phyloP scores from a whole-genome alignment of 331 rosid genomes.

The Rhamnella rubrinervis region DNA sequence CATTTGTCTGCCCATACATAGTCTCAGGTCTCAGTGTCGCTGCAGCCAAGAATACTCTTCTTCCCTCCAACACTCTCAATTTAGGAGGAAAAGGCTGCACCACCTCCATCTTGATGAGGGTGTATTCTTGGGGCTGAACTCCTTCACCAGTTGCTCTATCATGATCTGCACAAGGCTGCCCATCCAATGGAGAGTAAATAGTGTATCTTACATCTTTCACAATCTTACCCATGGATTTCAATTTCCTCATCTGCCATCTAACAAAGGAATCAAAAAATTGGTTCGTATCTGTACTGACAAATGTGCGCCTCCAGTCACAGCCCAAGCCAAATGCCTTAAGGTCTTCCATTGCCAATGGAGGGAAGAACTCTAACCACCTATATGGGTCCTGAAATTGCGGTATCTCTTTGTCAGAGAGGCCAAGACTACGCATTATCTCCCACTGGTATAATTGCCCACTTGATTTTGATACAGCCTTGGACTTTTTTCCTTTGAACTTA shows the following conservation, averaged over 20 bases:
- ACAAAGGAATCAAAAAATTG: slow-evolving; percentile 81
- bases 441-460: slow-evolving; percentile 76
- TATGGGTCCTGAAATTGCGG: slow-evolving; percentile 66
- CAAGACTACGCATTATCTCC: slow-evolving; percentile 89
- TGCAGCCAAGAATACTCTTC: slow-evolving; percentile 73
- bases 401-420: slow-evolving; percentile 70
- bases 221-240: slow-evolving; percentile 79
- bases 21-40: slow-evolving; percentile 95
- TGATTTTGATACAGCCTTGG: slow-evolving; percentile 71
- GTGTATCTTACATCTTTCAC: slow-evolving; percentile 86
- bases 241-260: slow-evolving; percentile 91
- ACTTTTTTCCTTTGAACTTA: slow-evolving; percentile 82
- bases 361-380: slow-evolving; percentile 77
- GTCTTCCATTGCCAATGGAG: slow-evolving; percentile 83
- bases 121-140: slow-evolving; percentile 90
- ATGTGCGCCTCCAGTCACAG: slow-evolving; percentile 94
- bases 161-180: slow-evolving; percentile 97
- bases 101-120: slow-evolving; percentile 84
- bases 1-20: slow-evolving; percentile 93
- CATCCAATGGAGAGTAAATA: slow-evolving; percentile 79
- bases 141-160: slow-evolving; percentile 96
- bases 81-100: slow-evolving; percentile 62
- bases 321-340: slow-evolving; percentile 90
- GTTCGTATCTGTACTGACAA: slow-evolving; percentile 69
- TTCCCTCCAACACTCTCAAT: slow-evolving; percentile 65